Evolutionary conservation across 1,284 basidiomycete genomes (phyloP), one percentile per base, ranked within the genome.

Genomic region (Pseudozyma sp.): DNA sequence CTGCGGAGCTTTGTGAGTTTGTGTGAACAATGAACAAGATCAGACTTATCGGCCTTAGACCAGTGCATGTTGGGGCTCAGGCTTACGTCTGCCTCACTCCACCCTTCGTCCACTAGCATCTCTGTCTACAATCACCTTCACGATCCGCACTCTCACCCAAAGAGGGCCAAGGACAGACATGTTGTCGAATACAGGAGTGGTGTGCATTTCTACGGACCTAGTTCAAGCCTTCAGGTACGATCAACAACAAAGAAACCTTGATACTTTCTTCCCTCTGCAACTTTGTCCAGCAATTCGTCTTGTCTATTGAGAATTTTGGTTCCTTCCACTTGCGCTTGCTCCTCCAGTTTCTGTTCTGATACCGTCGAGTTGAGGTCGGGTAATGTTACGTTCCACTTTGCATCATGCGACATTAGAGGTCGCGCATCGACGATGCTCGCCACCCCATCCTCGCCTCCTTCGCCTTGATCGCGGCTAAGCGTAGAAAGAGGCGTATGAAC

Each of bases 171-270:
- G 39, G 9, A 4, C 39, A 12, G 12, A 40, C 2, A 4, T 4
- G 4, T 13, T 40, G 11, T 40, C 16, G 39, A 13, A 40, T 40
- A 31, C 25, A 18, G 9, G 9, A 7, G 45, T 21, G 45, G 19
- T 18, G 45, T 13, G 45, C 18, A 21, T 48, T 21, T 10, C 19
- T 10, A n/a, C 40, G 40, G 25, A 31, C 25, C 25, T 31, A 31
- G 25, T 6, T 31, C 3, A 31, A 31, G 18, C 12, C 7, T 43
- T 42, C n/a, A 71, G 3, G 62, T 57, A n/a, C 69, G 63, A 52
- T 66, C 39, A 18, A 72, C 70, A 21, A 72, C 56, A 45, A 72
- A 72, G 40, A 49, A 72, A 0, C 21, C 42, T 5, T 54, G 56
- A 31, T 72, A 67, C 34, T 58, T 62, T 2, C 70, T 13, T 6